Percentiles rank a stretch among this genome's conserved stretches.
Conservation (phyloP, 306 rosid species). For the Pachyrhizus erosus region DNA sequence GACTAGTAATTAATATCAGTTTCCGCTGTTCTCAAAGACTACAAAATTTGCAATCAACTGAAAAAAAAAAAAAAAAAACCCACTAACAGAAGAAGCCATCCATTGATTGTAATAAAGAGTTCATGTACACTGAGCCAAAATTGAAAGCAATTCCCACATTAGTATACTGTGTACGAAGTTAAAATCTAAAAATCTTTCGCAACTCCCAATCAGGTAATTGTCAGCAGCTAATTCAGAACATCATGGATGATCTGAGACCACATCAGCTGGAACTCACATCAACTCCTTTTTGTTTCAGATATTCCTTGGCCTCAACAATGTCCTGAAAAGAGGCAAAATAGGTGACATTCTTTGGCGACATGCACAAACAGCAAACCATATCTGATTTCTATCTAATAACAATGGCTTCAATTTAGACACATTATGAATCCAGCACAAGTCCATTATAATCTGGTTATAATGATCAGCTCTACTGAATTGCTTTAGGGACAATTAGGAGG, state of each 20-base stretch:
- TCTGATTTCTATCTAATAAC: background rate
- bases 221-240: slow-evolving; percentile 29
- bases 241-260: slow-evolving; percentile 9
- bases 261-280: slow-evolving; percentile 66
- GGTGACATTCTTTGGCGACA: background rate
- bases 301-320: slow-evolving; percentile 78
- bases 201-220: slow-evolving; percentile 23
- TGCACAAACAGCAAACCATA: background rate
- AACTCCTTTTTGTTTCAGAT: slow-evolving; percentile 70
- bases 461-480: background rate
- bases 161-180: slow-evolving; percentile 6
- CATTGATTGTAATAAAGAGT: background rate
- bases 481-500: slow-evolving; percentile 3
- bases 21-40: too few species aligned
- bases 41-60: too few species aligned
- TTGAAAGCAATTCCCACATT: background rate
- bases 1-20: too few species aligned
- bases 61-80: background rate
- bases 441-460: background rate
- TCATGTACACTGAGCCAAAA: slow-evolving; percentile 28
- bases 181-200: slow-evolving; percentile 19
- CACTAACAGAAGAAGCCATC: background rate
- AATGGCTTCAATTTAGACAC: background rate
- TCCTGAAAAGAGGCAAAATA: slow-evolving; percentile 60
- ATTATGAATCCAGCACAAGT: background rate